These are phyloP conservation scores for Colletotrichum ledebouriae DNA, from an alignment of 2,329 filamentous ascomycete species.

Conservation along the genomic window DNA sequence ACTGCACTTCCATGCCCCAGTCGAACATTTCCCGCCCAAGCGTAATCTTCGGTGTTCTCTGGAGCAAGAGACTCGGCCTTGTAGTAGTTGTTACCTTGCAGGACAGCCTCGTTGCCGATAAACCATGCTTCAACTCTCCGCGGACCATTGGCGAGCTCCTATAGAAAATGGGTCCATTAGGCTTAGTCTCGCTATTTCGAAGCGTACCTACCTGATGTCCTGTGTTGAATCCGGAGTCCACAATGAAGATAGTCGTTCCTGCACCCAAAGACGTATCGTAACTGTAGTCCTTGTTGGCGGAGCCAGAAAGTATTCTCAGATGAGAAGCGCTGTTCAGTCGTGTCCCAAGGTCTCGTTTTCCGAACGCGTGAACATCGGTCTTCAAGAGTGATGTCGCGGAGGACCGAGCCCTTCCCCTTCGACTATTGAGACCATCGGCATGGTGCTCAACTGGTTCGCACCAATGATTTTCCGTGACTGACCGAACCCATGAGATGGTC, in stretches of 20 bases:
- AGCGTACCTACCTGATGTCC: conserved; percentile 6
- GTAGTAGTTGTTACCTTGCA: conserved; percentile 5
- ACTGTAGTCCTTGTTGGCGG: conserved; percentile 3
- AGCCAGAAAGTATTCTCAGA: not conserved
- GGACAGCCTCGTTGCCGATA: conserved; percentile 10
- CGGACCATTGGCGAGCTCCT: conserved; percentile 12
- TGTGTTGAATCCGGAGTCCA: conserved; percentile 20
- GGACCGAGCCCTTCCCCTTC: not conserved
- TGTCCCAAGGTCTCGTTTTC: not conserved
- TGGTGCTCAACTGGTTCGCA: not conserved
- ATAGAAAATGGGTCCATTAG: not conserved
- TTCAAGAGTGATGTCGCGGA: no score
- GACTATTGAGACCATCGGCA: not conserved
- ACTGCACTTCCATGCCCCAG: conserved; percentile 13
- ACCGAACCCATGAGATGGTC: conserved; percentile 1
- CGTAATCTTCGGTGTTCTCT: conserved; percentile 10
- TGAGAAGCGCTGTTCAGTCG: conserved; percentile 13
- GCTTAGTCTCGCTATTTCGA: not conserved
- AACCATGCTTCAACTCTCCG: conserved; percentile 8
- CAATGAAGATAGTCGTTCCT: conserved; percentile 13
- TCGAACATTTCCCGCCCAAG: not conserved
- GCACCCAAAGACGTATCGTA: not conserved
- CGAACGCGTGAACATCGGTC: not conserved
- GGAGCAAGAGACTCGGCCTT: conserved; percentile 3
- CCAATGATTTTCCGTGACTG: not conserved